Base-by-base conservation (phyloP, 2,329 filamentous ascomycete species). In the Scedosporium apiospermum region DNA sequence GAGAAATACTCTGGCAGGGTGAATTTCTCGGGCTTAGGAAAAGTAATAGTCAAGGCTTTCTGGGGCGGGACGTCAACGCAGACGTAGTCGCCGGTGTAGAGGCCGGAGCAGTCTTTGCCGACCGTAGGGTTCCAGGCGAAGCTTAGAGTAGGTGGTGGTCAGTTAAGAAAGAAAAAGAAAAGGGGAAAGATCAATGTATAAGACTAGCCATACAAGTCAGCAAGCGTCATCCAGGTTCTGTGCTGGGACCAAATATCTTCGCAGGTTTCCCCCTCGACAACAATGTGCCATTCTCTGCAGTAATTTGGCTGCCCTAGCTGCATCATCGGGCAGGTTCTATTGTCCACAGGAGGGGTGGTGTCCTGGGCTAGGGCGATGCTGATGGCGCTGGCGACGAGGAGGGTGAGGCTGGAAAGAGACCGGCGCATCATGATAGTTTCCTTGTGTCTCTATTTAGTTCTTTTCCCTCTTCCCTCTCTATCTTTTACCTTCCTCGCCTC, bases 71-170 rank as follows among this genome's bases (percentile, higher is more conserved):
- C 10, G 6, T 18, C 44, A 18, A 49, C 44, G 44, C 44, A 49
- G 44, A 49, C 44, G 38, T 64, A 67, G 7, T 61, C 61, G 53
- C 63, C 57, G 6, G 59, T 38, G 62, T 57, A 64, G 6, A 68
- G 60, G 9, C 57, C 62, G 6, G 60, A 60, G 49, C 66, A 67
- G 60, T 67, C 64, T 16, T n/a, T 41, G 16, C 42, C 61, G 18
- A 65, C 44, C 4, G 60, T 62, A 4, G 65, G 64, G 55, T 67
- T 68, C 65, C 64, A 67, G 14, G 46, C 61, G 44, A 49, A 49
- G 44, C 44, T 49, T 3, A 30, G 4, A 49, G 44, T 4, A 16
- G 44, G 44, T 4, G 44, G 44, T 16, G 44, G 14, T 49, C 27
- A 30, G 27, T 30, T n/a, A n/a, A n/a, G n/a, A n/a, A n/a, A n/a